phyloP scores from a whole-genome alignment of 495 filamentous ascomycete species.

The Podospora australis region DNA sequence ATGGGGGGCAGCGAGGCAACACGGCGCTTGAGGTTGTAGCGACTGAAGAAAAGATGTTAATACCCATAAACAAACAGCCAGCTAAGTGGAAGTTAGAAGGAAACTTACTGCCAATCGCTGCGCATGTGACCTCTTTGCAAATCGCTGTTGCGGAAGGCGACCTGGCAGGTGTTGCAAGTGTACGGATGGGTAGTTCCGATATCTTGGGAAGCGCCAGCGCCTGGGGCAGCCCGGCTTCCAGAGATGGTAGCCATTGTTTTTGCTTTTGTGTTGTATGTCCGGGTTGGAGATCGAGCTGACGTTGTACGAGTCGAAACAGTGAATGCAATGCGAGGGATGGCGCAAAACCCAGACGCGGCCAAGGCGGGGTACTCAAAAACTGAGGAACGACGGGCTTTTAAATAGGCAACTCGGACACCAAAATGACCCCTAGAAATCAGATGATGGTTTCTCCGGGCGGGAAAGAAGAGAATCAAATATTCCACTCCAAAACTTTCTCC shows the following conservation, averaged over 20 bases:
- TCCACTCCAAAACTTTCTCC: neutral
- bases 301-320: neutral
- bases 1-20: slow-evolving; percentile 89
- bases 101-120: slow-evolving; percentile 92
- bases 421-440: neutral
- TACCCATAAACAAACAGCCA: slow-evolving; percentile 10
- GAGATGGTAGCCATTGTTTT: slow-evolving; percentile 50
- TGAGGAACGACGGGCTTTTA: neutral
- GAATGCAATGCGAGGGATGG: neutral
- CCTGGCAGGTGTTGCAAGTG: slow-evolving; percentile 96
- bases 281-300: neutral
- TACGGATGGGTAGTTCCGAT: slow-evolving; percentile 65
- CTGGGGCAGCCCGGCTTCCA: slow-evolving; percentile 30
- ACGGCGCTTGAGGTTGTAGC: slow-evolving; percentile 95
- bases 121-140: slow-evolving; percentile 95
- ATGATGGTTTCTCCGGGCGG: neutral
- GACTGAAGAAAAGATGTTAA: slow-evolving; percentile 48
- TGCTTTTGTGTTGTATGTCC: neutral
- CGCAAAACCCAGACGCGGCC: too few species aligned
- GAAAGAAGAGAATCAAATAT: neutral
- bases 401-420: neutral
- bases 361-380: neutral
- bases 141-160: slow-evolving; percentile 89
- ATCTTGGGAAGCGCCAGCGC: slow-evolving; percentile 27
- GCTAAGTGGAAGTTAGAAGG: neutral